Evolutionary conservation across 768 basidiomycete species (phyloP), one percentile per base, ranked within the genome.

Genomic region (Mycena filopes): DNA sequence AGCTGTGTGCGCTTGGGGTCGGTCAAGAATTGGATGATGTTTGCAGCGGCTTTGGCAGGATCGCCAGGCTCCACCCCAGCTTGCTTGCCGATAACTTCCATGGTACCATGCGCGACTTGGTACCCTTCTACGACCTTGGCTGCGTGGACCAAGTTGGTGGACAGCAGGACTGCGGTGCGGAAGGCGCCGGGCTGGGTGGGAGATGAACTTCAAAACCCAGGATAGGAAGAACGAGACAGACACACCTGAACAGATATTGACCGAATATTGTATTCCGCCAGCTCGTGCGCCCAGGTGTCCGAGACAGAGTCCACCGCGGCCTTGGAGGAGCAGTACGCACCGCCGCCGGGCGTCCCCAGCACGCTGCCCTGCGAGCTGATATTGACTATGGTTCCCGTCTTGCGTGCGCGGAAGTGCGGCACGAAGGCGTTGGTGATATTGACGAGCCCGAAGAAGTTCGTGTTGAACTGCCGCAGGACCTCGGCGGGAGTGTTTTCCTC

Each of bases 241-340:
- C 45, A 23, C 42, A 63, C 62, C 47, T 56, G 48, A 15, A 56
- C 40, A 1, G 54, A 56, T 1, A 56, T 56, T 21, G 62, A 63
- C 15, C 48, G 46, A 25, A 63, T 63, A n/a, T 56, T 50, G 47
- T 63, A 63, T 38, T 63, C 62, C 0, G 62, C 62, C 10, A 63
- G 55, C 48, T 63, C 55, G 55, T 63, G 46, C 2, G 62, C 62
- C 61, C 62, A 63, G 9, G 48, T 55, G 46, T 56, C 62, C 16
- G 40, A 49, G 3, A 49, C 18, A n/a, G 48, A 47, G 13, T 64
- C 49, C 1, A 64, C 42, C 6, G 63, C 55, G 29, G 48, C 55
- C 23, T 64, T 64, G 10, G 49, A 50, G 9, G 63, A 38, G 33
- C 45, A 47, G 25, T 64, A 57, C 13, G 51, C 26, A 12, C 63